Evolutionary conservation across 805 yeast genomes (phyloP).

Genomic region (Wickerhamomyces alni): DNA sequence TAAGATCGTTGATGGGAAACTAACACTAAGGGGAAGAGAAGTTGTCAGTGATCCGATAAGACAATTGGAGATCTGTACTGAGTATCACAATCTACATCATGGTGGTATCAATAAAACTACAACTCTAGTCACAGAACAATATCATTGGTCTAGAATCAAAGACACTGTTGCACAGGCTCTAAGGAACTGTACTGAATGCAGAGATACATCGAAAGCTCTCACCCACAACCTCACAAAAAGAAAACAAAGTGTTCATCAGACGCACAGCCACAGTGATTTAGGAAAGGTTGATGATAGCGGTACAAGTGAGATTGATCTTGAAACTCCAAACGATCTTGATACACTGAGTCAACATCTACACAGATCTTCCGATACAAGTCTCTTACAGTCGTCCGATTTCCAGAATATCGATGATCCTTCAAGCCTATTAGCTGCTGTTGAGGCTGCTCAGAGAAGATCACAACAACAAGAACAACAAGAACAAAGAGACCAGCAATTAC

Average conservation of each 20-base stretch:
- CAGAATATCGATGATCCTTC: conserved; percentile 20
- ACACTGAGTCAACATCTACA: conserved; percentile 7
- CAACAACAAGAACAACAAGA: conserved; percentile 6
- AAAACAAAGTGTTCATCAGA: conserved; percentile 3
- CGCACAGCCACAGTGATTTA: conserved; percentile 1
- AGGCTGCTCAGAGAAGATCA: conserved; percentile 40
- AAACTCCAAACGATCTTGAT: conserved; percentile 1
- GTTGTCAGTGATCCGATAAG: conserved; percentile 73
- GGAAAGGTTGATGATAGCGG: conserved; percentile 1
- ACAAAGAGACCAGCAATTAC: conserved; percentile 4
- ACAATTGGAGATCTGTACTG: conserved; percentile 70
- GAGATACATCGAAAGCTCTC: conserved; percentile 18
- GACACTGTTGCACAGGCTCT: conserved; percentile 79
- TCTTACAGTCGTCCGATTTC: conserved; percentile 16
- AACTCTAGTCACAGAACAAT: conserved; percentile 65
- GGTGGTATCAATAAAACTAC: conserved; percentile 90
- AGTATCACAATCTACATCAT: conserved; percentile 64
- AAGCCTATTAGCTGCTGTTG: conserved; percentile 47
- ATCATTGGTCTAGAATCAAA: conserved; percentile 90
- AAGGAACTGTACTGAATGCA: conserved; percentile 67
- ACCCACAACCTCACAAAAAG: background rate
- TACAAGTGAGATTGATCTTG: conserved; percentile 7
- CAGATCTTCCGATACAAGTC: conserved; percentile 11
- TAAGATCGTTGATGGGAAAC: conserved; percentile 59
- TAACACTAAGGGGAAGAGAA: conserved; percentile 72